phyloP scores from a whole-genome alignment of 352 stramenopile species.

The Phytophthora capsici region DNA sequence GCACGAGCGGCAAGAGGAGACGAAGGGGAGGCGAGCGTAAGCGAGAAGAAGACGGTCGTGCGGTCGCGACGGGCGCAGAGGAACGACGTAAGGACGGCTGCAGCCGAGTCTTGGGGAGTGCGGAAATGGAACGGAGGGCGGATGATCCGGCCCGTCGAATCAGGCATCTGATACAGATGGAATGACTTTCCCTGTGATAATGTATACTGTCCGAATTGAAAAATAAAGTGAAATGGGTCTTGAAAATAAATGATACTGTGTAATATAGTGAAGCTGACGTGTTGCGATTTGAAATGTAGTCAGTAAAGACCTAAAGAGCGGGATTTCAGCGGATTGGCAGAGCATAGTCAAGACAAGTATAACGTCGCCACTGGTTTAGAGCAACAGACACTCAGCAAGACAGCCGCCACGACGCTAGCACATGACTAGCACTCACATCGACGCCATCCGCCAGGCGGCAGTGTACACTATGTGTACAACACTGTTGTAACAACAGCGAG shows the following conservation, averaged over 20 bases:
- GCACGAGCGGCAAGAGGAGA: too few relatives aligned
- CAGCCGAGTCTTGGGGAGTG: slow-evolving; percentile 6
- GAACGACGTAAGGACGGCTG: slow-evolving; percentile 6
- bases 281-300: background rate
- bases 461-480: too few relatives aligned
- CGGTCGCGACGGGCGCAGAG: slow-evolving; percentile 5
- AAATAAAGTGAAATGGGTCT: background rate
- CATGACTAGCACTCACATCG: background rate
- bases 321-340: background rate
- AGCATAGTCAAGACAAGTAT: slow-evolving; percentile 1
- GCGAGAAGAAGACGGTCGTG: slow-evolving; percentile 20
- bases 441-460: background rate
- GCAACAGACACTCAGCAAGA: slow-evolving; percentile 6
- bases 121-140: slow-evolving; percentile 22
- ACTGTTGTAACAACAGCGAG: too few relatives aligned
- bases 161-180: background rate
- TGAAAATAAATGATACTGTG: too few relatives aligned
- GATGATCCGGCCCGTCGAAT: slow-evolving; percentile 19
- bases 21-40: background rate
- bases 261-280: background rate
- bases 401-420: slow-evolving; percentile 1
- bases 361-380: background rate
- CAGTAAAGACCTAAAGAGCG: background rate
- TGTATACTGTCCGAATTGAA: too few relatives aligned
- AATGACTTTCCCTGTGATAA: slow-evolving; percentile 1